These are phyloP conservation scores for Collybia sp. DNA, from an alignment of 768 basidiomycete species.

Conservation along the genomic window DNA sequence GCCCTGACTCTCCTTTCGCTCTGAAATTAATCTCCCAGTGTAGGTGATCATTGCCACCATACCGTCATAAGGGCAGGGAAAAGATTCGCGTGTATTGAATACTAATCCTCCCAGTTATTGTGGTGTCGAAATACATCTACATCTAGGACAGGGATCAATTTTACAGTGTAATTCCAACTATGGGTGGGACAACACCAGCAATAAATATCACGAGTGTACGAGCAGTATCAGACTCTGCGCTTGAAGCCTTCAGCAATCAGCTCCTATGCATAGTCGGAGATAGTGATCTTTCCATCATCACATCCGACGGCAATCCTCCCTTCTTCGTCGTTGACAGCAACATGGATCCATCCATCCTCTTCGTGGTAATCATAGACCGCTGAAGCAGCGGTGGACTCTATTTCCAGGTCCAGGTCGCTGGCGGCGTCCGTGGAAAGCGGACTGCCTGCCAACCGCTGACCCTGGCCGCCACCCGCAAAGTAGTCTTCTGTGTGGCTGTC, in stretches of 20 bases:
- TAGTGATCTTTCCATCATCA: slow-evolving; percentile 41
- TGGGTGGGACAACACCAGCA: background rate
- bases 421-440: slow-evolving; percentile 5
- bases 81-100: slow-evolving; percentile 1
- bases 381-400: slow-evolving; percentile 20
- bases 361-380: slow-evolving; percentile 42
- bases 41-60: slow-evolving; percentile 55
- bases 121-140: background rate
- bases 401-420: slow-evolving; percentile 15
- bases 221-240: background rate
- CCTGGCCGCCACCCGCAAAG: slow-evolving; percentile 36
- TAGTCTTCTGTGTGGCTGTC: slow-evolving; percentile 58
- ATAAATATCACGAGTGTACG: background rate
- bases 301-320: slow-evolving; percentile 40
- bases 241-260: too few species aligned
- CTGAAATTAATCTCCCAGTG: slow-evolving; percentile 1
- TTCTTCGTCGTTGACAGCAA: slow-evolving; percentile 44
- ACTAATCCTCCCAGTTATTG: background rate
- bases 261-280: slow-evolving; percentile 45
- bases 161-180: background rate
- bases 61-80: slow-evolving; percentile 16
- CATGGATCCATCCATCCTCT: slow-evolving; percentile 43
- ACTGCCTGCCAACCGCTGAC: slow-evolving; percentile 58
- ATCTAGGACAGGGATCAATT: too few species aligned
- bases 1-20: background rate